These are phyloP conservation scores for Hirschfeldia incana DNA, from an alignment of 345 rosid genomes.

Conservation along the genomic window DNA sequence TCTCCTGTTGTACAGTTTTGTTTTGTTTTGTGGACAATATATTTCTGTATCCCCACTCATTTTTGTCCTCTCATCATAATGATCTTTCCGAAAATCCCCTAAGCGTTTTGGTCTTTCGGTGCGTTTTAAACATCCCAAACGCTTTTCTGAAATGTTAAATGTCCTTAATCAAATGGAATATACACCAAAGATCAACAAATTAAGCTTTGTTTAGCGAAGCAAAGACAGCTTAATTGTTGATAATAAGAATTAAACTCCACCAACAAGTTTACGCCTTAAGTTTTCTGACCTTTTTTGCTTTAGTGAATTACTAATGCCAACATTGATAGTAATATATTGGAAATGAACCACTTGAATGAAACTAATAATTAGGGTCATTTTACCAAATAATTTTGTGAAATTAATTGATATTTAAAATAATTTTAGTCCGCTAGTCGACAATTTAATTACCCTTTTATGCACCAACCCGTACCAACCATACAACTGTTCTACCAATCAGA, in stretches of 20 bases:
- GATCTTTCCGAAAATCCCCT: background rate
- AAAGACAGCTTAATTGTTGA: background rate
- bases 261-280: too few relatives aligned
- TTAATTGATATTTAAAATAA: background rate
- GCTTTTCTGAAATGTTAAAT: background rate
- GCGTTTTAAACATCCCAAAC: background rate
- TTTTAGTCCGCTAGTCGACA: slow-evolving; percentile 5
- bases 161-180: background rate
- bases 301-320: background rate
- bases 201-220: background rate
- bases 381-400: background rate
- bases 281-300: background rate
- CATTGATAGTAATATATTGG: background rate
- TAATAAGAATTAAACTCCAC: too few relatives aligned
- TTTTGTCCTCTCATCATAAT: slow-evolving; percentile 9
- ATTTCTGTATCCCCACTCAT: slow-evolving; percentile 1
- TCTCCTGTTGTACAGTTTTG: slow-evolving; percentile 11
- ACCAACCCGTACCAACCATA: slow-evolving; percentile 26
- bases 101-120: background rate
- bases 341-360: background rate
- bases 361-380: background rate
- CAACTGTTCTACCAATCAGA: background rate
- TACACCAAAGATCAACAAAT: background rate
- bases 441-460: background rate
- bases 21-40: background rate